Evolutionary conservation across 1,139 yeast genomes (phyloP).

Genomic region (Yamadazyma diddensiae): DNA sequence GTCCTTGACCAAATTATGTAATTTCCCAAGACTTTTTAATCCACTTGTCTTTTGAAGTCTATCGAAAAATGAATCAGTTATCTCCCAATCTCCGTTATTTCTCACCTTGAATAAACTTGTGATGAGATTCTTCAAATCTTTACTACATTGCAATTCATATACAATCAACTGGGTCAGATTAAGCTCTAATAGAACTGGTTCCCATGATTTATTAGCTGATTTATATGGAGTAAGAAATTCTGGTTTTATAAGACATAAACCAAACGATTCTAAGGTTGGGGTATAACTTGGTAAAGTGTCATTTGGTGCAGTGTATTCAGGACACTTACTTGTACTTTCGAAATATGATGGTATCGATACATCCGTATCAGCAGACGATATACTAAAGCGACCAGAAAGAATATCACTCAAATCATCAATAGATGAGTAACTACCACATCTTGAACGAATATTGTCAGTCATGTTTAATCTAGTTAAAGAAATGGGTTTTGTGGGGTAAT

Average conservation of each 20-base stretch:
- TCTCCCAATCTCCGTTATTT: conserved; percentile 9
- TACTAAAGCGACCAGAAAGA: conserved; percentile 1
- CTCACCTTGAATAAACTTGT: conserved; percentile 24
- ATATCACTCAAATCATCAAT: conserved; percentile 1
- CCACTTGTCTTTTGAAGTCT: conserved; percentile 7
- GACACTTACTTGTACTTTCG: conserved; percentile 16
- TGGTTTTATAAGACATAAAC: conserved; percentile 32
- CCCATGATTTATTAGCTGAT: conserved; percentile 36
- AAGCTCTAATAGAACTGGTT: conserved; percentile 48
- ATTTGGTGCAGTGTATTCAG: conserved; percentile 15
- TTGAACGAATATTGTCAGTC: neutral
- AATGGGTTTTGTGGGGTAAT: neutral
- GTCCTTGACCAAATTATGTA: conserved; percentile 22
- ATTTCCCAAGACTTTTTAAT: conserved; percentile 17
- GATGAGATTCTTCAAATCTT: conserved; percentile 24
- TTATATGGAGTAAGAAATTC: conserved; percentile 42
- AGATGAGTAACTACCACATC: neutral
- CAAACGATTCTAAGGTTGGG: conserved; percentile 33
- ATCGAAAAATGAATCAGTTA: conserved; percentile 3
- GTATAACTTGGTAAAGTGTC: conserved; percentile 32
- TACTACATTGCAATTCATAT: conserved; percentile 29
- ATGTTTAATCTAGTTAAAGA: too few species aligned
- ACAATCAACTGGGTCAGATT: conserved; percentile 57
- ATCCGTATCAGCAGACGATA: conserved; percentile 3
- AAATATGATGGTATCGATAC: conserved; percentile 8